phyloP scores from a whole-genome alignment of 2,329 filamentous ascomycete species.

The Pyricularia pennisetigena region DNA sequence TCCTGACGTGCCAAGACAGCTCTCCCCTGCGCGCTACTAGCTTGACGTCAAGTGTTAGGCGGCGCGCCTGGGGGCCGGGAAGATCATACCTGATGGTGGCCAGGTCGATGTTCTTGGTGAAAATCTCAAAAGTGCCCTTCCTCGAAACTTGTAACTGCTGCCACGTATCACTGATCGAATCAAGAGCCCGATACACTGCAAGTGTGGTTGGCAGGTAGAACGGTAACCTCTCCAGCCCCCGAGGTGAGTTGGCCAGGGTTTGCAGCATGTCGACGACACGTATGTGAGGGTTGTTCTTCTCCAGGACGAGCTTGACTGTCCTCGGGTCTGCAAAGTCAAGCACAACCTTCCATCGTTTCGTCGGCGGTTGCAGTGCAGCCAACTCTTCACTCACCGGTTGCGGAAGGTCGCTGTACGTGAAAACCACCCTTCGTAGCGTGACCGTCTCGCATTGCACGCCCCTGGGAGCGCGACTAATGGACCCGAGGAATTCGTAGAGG shows the following conservation, averaged over 20 bases:
- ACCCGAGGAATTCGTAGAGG: constrained; percentile 59
- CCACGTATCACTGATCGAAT: constrained; percentile 49
- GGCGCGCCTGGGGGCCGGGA: constrained; percentile 16
- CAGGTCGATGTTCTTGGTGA: constrained; percentile 46
- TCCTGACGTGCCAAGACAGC: constrained; percentile 41
- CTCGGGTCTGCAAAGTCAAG: constrained; percentile 45
- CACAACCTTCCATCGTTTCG: constrained; percentile 38
- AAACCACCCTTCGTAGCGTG: constrained; percentile 52
- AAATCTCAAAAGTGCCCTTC: constrained; percentile 38
- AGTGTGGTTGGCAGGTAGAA: constrained; percentile 50
- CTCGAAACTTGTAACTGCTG: constrained; percentile 27
- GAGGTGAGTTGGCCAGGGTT: constrained; percentile 44
- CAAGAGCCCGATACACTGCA: constrained; percentile 52
- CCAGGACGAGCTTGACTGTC: constrained; percentile 47
- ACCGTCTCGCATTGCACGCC: constrained; percentile 48
- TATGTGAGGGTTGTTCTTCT: constrained; percentile 56
- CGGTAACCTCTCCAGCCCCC: constrained; percentile 41
- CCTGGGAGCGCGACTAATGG: constrained; percentile 46
- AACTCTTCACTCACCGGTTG: constrained; percentile 3
- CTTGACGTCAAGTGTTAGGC: constrained; percentile 41
- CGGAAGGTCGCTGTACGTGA: constrained; percentile 49
- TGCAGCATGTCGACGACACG: constrained; percentile 50
- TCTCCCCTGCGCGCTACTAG: constrained; percentile 37
- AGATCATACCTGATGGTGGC: constrained; percentile 45
- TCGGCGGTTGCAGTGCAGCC: background rate